These are phyloP conservation scores for Pleurotus citrinopileatus DNA, from an alignment of 768 basidiomycete genomes.

Conservation along the genomic window DNA sequence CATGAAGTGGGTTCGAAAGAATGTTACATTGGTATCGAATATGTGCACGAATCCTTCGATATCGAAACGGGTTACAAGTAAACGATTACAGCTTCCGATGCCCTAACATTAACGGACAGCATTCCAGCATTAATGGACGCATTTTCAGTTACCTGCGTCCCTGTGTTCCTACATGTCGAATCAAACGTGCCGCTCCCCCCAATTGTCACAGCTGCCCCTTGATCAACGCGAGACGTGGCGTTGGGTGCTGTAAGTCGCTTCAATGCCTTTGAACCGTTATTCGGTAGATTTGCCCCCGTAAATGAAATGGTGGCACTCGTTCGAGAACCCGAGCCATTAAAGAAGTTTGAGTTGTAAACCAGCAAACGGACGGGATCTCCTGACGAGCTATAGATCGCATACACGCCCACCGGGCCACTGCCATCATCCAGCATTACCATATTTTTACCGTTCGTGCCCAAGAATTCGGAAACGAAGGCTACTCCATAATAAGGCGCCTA, in stretches of 20 bases:
- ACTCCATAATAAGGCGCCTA: conserved; percentile 34
- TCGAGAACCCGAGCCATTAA: conserved; percentile 29
- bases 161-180: conserved; percentile 20
- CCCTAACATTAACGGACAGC: conserved; percentile 25
- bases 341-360: conserved; percentile 34
- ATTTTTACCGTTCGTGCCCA: conserved; percentile 28
- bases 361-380: conserved; percentile 26
- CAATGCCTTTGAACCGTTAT: conserved; percentile 19
- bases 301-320: conserved; percentile 24
- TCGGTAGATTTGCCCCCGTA: conserved; percentile 19
- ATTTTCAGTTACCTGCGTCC: conserved; percentile 23
- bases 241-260: conserved; percentile 31
- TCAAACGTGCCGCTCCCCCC: conserved; percentile 29
- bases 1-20: too few relatives aligned
- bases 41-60: neutral
- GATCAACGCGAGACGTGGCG: conserved; percentile 28
- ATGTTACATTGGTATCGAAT: too few relatives aligned
- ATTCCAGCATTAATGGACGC: conserved; percentile 19
- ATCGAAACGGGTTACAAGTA: conserved; percentile 16
- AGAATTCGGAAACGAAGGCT: conserved; percentile 34
- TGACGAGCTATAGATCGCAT: conserved; percentile 25
- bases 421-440: conserved; percentile 33
- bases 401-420: conserved; percentile 23
- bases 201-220: conserved; percentile 30
- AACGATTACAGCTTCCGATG: conserved; percentile 36